Percentiles rank a stretch among this genome's conserved stretches.
Conservation (phyloP, 805 yeast genomes). For the Pichia phayaonensis region DNA sequence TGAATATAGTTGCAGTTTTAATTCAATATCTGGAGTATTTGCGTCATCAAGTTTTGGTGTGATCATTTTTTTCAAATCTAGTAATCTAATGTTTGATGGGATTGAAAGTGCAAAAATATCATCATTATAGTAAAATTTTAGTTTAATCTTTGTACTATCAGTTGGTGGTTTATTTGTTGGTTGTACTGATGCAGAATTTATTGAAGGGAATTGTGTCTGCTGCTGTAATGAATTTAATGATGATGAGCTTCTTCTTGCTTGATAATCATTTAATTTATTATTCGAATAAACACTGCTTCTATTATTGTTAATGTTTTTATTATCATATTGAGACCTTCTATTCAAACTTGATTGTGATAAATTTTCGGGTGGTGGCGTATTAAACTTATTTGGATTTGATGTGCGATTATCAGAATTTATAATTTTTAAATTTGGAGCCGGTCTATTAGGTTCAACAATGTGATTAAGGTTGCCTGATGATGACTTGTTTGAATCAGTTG, state of each 20-base stretch:
- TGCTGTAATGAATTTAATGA: conserved; percentile 1
- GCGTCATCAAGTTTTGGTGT: conserved; percentile 27
- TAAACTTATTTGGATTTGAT: conserved; percentile 2
- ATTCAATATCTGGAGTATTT: conserved; percentile 19
- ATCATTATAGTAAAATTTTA: conserved; percentile 71
- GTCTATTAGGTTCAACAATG: conserved; percentile 22
- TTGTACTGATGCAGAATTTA: neutral
- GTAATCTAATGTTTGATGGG: conserved; percentile 18
- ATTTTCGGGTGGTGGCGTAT: conserved; percentile 28
- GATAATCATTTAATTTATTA: conserved; percentile 17
- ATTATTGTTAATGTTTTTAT: conserved; percentile 11
- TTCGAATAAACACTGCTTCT: conserved; percentile 14
- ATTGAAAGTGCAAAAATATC: conserved; percentile 65
- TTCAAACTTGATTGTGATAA: conserved; percentile 43
- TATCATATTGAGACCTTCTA: conserved; percentile 44
- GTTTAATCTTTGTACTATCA: conserved; percentile 39
- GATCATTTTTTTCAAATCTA: conserved; percentile 21
- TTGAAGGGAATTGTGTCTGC: neutral
- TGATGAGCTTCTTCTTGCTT: conserved; percentile 8
- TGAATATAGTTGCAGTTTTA: conserved; percentile 21
- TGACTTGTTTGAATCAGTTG: conserved; percentile 8
- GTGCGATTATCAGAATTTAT: conserved; percentile 18
- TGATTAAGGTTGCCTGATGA: conserved; percentile 14
- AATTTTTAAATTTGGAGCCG: conserved; percentile 26
- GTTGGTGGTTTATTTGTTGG: conserved; percentile 8